Evolutionary conservation across 257 asterid genomes (phyloP).

Genomic region (Henckelia pumila): DNA sequence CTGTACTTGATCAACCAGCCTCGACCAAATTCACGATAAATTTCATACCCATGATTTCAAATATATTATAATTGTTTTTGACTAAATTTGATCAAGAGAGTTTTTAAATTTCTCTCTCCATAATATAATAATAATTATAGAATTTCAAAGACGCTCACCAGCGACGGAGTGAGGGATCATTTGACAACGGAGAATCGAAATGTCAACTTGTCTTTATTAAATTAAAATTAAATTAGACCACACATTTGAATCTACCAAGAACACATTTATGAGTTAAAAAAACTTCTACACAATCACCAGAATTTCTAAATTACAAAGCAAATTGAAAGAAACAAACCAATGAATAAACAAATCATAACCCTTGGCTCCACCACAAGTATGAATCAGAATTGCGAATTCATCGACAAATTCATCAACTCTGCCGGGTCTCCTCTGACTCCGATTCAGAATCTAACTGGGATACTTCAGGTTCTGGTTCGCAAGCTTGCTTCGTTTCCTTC

Average conservation of each 20-base stretch:
- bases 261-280: background rate
- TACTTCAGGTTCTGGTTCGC: slow-evolving; percentile 23
- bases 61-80: no score
- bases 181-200: no score
- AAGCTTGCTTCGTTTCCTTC: slow-evolving; percentile 33
- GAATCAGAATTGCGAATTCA: slow-evolving; percentile 29
- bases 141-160: no score
- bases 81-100: no score
- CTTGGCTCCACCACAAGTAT: slow-evolving; percentile 13
- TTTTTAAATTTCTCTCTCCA: no score
- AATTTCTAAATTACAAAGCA: slow-evolving; percentile 27
- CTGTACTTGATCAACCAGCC: no score
- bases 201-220: slow-evolving; percentile 4
- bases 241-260: background rate
- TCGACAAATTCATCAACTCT: slow-evolving; percentile 29
- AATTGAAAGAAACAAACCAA: slow-evolving; percentile 35
- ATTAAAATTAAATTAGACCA: slow-evolving; percentile 6
- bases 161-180: no score
- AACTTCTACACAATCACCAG: slow-evolving; percentile 8
- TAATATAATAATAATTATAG: no score
- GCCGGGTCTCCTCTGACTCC: slow-evolving; percentile 29
- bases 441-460: slow-evolving; percentile 20
- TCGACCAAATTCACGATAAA: no score
- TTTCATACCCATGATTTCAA: no score
- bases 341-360: slow-evolving; percentile 44